Evolutionary conservation across 225 moss, liverwort and hornwort species (phyloP), one percentile per base, ranked within the genome.

Genomic region (Anthoceros angustus): DNA sequence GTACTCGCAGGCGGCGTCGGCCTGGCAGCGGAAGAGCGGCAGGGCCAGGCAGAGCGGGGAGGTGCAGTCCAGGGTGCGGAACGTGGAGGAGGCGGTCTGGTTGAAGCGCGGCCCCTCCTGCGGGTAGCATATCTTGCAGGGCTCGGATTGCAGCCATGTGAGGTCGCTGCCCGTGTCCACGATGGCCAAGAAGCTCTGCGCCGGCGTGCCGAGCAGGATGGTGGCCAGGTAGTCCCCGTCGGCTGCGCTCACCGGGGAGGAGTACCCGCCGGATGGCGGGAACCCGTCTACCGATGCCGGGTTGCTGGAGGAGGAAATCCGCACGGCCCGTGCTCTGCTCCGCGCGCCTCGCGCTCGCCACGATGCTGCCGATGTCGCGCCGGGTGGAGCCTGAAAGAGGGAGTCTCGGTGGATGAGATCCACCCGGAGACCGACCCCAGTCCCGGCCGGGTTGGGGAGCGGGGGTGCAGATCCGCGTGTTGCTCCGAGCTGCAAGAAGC

Each of bases 161-260:
- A 88, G 78, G 74, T 92, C 92, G 24, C 82, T 82, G 26, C 92
- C 92, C 4, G 92, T 88, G 75, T 92, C 92, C 12, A 79, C 79
- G 21, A 92, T 86, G 65, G 82, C 80, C 18, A 80, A 77, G 67
- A 87, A 91, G 65, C 79, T 91, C 73, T 91, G 86, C 10, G 87
- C 70, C 0, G 91, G 91, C 0, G 91, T 88, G 5, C 91, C 91
- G 0, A 91, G 63, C 55, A 62, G 83, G 69, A 91, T 84, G 9
- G 87, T 84, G 40, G 84, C 78, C 50, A 87, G 86, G 65, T 91
- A 91, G 40, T 91, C 83, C 2, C 89, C 89, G 45, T 16, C 16
- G 45, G 45, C 45, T 16, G 45, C 45, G 12, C 12, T 16, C 45
- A 46, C 45, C 12, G 45, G 45, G 12, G 45, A 11, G 2, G 11